These are phyloP conservation scores for Cryoendolithus antarcticus DNA, from an alignment of 2,329 filamentous ascomycete species.

Conservation along the genomic window DNA sequence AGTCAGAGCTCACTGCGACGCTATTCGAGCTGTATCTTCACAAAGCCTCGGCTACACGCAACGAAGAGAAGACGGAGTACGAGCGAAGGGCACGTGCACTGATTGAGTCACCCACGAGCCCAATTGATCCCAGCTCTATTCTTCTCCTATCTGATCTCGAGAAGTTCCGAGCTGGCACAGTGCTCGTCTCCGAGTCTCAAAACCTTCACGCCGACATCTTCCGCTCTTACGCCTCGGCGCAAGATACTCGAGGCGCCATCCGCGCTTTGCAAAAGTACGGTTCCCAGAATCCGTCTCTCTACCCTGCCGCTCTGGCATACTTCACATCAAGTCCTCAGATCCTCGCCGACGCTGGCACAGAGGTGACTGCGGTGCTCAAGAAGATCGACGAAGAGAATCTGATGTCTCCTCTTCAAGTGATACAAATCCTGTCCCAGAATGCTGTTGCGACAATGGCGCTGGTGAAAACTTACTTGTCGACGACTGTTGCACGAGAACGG, in stretches of 20 bases:
- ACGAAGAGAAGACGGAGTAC: conserved; percentile 63
- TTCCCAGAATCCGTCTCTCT: conserved; percentile 77
- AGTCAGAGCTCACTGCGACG: conserved; percentile 81
- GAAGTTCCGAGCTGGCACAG: conserved; percentile 79
- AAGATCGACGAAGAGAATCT: conserved; percentile 84
- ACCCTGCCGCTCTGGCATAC: conserved; percentile 83
- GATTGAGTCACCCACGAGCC: conserved; percentile 66
- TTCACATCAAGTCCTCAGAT: conserved; percentile 75
- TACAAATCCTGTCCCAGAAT: conserved; percentile 72
- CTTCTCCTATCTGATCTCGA: conserved; percentile 84
- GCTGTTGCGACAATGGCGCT: conserved; percentile 93
- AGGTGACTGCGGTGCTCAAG: conserved; percentile 65
- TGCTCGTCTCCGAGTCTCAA: conserved; percentile 85
- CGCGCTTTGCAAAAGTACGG: conserved; percentile 86
- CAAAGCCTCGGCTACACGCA: conserved; percentile 66
- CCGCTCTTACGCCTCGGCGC: conserved; percentile 83
- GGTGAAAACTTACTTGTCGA: conserved; percentile 82
- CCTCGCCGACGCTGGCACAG: conserved; percentile 73
- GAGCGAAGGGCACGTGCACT: conserved; percentile 81
- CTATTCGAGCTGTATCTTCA: conserved; percentile 97
- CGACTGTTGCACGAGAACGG: conserved; percentile 78
- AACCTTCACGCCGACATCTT: conserved; percentile 91
- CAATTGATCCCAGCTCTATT: conserved; percentile 91
- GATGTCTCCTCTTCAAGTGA: conserved; percentile 92
- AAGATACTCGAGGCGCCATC: conserved; percentile 83